Evolutionary conservation across 768 basidiomycete species (phyloP).

Genomic region (Tephrocybe sp.): DNA sequence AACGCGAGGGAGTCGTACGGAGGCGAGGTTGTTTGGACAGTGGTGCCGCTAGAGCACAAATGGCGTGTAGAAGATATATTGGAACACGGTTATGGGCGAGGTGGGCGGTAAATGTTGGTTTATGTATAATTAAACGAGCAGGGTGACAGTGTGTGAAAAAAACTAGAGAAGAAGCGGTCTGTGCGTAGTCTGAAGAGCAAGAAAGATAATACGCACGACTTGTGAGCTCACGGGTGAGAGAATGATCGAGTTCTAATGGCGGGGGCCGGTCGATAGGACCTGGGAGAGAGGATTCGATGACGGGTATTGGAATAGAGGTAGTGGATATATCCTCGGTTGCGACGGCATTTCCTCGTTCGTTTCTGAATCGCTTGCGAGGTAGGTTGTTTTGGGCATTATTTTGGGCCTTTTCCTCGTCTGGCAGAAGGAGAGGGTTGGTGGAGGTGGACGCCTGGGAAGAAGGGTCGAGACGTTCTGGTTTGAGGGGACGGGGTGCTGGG

Average conservation of each 20-base stretch:
- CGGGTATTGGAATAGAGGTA: conserved; percentile 23
- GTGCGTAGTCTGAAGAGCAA: too few species aligned
- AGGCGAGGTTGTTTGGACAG: conserved; percentile 66
- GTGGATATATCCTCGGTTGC: conserved; percentile 34
- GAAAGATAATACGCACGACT: conserved; percentile 59
- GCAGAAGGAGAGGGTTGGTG: conserved; percentile 25
- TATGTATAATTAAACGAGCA: conserved; percentile 73
- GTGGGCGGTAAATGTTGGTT: conserved; percentile 69
- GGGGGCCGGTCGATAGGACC: conserved; percentile 41
- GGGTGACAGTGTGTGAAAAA: conserved; percentile 86
- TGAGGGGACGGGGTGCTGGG: conserved; percentile 62
- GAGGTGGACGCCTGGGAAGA: conserved; percentile 18
- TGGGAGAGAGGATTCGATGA: conserved; percentile 40
- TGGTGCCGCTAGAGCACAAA: conserved; percentile 80
- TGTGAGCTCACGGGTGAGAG: conserved; percentile 70
- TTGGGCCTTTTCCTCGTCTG: conserved; percentile 40
- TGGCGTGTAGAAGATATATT: conserved; percentile 65
- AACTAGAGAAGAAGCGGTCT: too few species aligned
- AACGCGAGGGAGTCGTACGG: conserved; percentile 53
- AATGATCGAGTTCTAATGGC: conserved; percentile 53
- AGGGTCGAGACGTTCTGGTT: conserved; percentile 38
- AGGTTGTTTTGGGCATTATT: conserved; percentile 9
- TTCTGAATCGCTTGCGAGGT: conserved; percentile 52
- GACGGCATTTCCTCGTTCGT: conserved; percentile 37
- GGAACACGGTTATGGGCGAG: conserved; percentile 71